Base-by-base conservation (phyloP, 2,329 filamentous ascomycete species). In the Monosporascus sp. region DNA sequence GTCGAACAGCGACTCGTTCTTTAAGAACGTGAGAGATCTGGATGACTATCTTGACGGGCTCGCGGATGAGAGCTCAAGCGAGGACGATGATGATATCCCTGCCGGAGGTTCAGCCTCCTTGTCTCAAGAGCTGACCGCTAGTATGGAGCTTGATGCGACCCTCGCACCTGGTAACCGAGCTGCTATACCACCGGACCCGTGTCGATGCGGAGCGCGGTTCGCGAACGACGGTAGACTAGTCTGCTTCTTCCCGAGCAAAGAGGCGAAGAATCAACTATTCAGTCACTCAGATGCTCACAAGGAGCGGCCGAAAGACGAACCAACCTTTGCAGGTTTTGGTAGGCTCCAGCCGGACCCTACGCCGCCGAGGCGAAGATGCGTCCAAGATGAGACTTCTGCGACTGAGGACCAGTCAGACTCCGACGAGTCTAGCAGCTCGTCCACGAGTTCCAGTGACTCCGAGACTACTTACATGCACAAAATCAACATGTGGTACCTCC, bases 31-130 rank as follows among this genome's bases (percentile, higher is more conserved):
- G 11, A 78, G 84, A 58, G 85, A 88, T 58, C 68, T 84, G 7
- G 82, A 82, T 51, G 78, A 83, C 62, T 76, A 78, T 47, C 63
- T 81, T 6, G 80, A 79, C 54, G 81, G 72, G 3, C 68, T 84
- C 37, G 79, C 75, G 31, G 88, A 89, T 53, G 90, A 94, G 58
- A 93, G 89, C 59, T 97, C 90, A 3, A 95, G 89, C 62, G 87
- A 90, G 57, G 87, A 90, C 55, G 89, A 92, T 22, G 74, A 74
- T 46, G 74, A 78, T 24, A 78, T 80, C 11, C 75, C 76, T 0
- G 66, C 76, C 2, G 77, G 78, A 3, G 78, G 76, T 18, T 81
- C 78, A 8, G 78, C 76, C 14, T 78, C 79, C 51, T 81, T 85
- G 79, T 85, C 82, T 6, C 82, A 84, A 57, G 82, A 85, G 58